Conservation (phyloP, 2,329 filamentous ascomycete species). For the Talaromyces marneffei region DNA sequence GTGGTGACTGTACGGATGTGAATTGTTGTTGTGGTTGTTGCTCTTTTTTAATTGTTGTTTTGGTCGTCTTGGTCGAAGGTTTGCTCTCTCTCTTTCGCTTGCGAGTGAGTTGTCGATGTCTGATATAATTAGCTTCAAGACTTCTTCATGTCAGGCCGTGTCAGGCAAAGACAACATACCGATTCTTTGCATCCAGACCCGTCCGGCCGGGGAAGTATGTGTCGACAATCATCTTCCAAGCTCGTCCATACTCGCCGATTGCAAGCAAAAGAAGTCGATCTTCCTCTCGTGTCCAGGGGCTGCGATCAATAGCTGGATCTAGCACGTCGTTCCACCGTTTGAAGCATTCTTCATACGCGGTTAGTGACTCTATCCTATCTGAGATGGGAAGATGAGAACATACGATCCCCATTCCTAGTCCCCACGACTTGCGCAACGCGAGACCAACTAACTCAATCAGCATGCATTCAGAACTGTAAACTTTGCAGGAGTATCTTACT, state of each 20-base stretch:
- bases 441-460: conserved; percentile 10
- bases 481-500: neutral
- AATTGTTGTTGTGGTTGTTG: neutral
- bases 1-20: neutral
- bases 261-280: conserved; percentile 10
- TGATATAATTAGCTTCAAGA: neutral
- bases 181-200: conserved; percentile 15
- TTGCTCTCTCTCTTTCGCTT: conserved; percentile 12
- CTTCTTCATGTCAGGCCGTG: neutral
- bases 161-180: neutral
- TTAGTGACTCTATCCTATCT: too few species aligned
- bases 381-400: too few species aligned
- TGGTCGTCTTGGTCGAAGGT: neutral
- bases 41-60: neutral
- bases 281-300: conserved; percentile 15
- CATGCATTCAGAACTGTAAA: neutral
- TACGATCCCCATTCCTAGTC: conserved; percentile 16
- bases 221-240: conserved; percentile 16
- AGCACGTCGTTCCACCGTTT: conserved; percentile 17
- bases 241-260: conserved; percentile 10
- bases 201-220: conserved; percentile 14
- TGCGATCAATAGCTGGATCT: conserved; percentile 14
- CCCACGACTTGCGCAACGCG: conserved; percentile 15
- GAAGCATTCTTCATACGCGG: conserved; percentile 17
- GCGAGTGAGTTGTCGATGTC: conserved; percentile 12